Evolutionary conservation across 306 rosid genomes (phyloP).

Genomic region (Cercis canadensis): DNA sequence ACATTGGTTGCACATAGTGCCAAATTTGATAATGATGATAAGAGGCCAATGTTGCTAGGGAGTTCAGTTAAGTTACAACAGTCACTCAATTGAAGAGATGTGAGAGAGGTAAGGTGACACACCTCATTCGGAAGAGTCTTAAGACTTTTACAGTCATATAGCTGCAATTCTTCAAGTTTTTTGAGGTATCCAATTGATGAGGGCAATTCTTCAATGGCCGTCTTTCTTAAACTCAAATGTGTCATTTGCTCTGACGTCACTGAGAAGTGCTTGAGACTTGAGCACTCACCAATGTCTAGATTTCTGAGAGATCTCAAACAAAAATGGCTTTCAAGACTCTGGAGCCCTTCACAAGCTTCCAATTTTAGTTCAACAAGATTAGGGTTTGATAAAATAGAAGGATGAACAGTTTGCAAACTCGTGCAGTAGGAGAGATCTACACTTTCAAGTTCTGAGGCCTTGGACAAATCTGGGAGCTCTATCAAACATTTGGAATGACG

Average conservation of each 20-base stretch:
- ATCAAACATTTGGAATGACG: not conserved
- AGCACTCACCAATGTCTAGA: no score
- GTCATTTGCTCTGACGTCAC: not conserved
- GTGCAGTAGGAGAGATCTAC: no score
- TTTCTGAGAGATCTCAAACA: no score
- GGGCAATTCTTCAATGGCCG: not conserved
- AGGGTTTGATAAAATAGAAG: not conserved
- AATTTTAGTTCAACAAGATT: not conserved
- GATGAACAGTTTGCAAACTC: not conserved
- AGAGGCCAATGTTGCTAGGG: no score
- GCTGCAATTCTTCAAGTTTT: not conserved
- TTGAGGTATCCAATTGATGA: not conserved
- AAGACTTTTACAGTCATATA: not conserved
- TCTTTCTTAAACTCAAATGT: not conserved
- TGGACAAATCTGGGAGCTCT: not conserved
- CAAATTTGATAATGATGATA: no score
- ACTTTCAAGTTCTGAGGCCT: not conserved
- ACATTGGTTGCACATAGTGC: no score
- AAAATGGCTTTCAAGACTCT: not conserved
- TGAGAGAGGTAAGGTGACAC: no score
- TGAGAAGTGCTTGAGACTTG: not conserved
- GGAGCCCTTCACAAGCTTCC: not conserved
- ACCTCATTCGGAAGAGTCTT: no score
- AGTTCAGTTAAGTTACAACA: no score
- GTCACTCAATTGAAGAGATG: no score